Conservation (phyloP, 495 filamentous ascomycete species). For the Neurospora cerealis region DNA sequence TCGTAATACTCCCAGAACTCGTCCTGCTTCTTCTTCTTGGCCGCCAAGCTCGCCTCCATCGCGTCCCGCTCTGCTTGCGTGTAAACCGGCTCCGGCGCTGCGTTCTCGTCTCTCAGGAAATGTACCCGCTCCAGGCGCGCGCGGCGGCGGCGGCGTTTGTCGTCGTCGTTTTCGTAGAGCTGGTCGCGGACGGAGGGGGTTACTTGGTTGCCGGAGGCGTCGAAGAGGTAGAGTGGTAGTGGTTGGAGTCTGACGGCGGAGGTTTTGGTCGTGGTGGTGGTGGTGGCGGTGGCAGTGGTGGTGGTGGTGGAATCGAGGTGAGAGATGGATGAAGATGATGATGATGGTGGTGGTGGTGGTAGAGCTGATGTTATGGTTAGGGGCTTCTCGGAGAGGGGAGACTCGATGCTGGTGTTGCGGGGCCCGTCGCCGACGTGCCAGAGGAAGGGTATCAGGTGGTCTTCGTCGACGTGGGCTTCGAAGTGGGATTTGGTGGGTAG, state of each 20-base stretch:
- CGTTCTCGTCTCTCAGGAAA: conserved; percentile 24
- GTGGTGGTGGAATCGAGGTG: neutral
- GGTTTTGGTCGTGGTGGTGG: neutral
- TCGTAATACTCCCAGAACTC: conserved; percentile 16
- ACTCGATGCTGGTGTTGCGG: conserved; percentile 18
- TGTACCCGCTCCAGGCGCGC: conserved; percentile 22
- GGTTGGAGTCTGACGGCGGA: conserved; percentile 7
- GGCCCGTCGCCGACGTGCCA: conserved; percentile 61
- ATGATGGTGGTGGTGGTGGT: neutral
- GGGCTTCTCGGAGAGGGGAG: neutral
- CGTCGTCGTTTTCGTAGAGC: conserved; percentile 27
- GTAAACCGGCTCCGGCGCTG: conserved; percentile 31
- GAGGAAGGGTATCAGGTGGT: conserved; percentile 48
- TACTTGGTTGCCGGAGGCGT: conserved; percentile 29
- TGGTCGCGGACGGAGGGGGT: conserved; percentile 31
- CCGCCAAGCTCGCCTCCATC: neutral
- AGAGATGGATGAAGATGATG: neutral
- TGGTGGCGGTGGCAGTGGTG: neutral
- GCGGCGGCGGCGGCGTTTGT: conserved; percentile 23
- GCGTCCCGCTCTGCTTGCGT: conserved; percentile 10
- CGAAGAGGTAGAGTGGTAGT: conserved; percentile 33
- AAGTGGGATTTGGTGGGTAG: conserved; percentile 35
- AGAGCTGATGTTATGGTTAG: neutral
- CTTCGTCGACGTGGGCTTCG: conserved; percentile 47
- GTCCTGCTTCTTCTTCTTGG: conserved; percentile 10